These are phyloP conservation scores for Colletotrichum gigasporum DNA, from an alignment of 2,329 filamentous ascomycete species.

Conservation along the genomic window DNA sequence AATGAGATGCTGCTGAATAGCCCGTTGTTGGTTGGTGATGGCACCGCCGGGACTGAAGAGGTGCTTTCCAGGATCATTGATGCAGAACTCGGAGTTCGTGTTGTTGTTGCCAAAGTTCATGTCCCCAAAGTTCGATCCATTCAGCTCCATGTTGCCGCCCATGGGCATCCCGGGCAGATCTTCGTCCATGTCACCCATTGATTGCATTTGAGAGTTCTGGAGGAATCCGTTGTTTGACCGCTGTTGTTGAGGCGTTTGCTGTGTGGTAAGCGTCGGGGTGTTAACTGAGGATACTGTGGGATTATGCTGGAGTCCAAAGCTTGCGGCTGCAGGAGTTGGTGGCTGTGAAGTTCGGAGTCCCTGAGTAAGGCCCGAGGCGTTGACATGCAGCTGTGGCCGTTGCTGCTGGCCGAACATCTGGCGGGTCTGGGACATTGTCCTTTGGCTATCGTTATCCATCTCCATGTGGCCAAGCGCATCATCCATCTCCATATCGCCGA, in stretches of 20 bases:
- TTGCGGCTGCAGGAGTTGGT: slow-evolving; percentile 81
- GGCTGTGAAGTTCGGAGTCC: slow-evolving; percentile 87
- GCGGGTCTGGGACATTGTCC: slow-evolving; percentile 74
- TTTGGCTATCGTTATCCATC: slow-evolving; percentile 68
- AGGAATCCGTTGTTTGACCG: slow-evolving; percentile 40
- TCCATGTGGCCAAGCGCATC: slow-evolving; percentile 77
- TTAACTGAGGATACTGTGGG: slow-evolving; percentile 97
- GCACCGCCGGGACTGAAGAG: slow-evolving; percentile 87
- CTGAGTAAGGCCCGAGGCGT: slow-evolving; percentile 78
- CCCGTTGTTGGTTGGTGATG: slow-evolving; percentile 68
- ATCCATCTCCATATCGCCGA: slow-evolving; percentile 98
- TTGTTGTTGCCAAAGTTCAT: slow-evolving; percentile 61
- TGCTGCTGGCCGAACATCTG: slow-evolving; percentile 74
- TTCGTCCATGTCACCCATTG: slow-evolving; percentile 77
- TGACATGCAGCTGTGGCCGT: slow-evolving; percentile 81
- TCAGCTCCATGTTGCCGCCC: slow-evolving; percentile 70
- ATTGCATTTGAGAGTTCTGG: slow-evolving; percentile 69
- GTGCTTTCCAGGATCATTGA: slow-evolving; percentile 94
- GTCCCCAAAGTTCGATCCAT: slow-evolving; percentile 59
- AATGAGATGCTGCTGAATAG: slow-evolving; percentile 73
- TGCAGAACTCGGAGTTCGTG: slow-evolving; percentile 65
- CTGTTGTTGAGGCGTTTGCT: slow-evolving; percentile 68
- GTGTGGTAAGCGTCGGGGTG: slow-evolving; percentile 87
- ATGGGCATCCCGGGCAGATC: slow-evolving; percentile 72
- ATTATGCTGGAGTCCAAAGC: slow-evolving; percentile 87